Percentiles rank a stretch among this genome's conserved stretches.
Evolutionary conservation across 2,329 filamentous ascomycete species (phyloP).

Genomic region (Aspergillus unguis): DNA sequence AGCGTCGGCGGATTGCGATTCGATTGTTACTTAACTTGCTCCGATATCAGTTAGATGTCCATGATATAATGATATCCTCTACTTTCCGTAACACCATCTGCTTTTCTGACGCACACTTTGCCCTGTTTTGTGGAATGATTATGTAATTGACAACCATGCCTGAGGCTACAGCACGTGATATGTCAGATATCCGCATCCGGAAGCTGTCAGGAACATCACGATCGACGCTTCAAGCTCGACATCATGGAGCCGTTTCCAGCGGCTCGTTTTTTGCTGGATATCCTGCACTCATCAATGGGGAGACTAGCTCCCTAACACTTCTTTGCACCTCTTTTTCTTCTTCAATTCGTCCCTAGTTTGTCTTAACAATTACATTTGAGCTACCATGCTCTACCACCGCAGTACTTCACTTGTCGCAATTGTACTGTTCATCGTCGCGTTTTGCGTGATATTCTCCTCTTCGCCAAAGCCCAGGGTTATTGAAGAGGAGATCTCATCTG

Average conservation of each 20-base stretch:
- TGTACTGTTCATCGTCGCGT: constrained; percentile 42
- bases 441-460: constrained; percentile 45
- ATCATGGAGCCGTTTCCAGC: background rate
- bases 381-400: constrained; percentile 38
- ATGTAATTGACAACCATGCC: background rate
- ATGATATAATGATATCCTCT: background rate
- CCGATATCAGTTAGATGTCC: no score
- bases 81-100: background rate
- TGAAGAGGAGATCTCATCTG: constrained; percentile 21
- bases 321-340: background rate
- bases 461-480: constrained; percentile 27
- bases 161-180: background rate
- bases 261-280: background rate
- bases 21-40: background rate
- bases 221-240: constrained; percentile 1
- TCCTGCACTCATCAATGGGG: background rate
- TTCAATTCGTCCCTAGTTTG: background rate
- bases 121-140: no score
- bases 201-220: background rate
- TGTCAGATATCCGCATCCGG: constrained; percentile 5
- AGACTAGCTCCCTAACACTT: background rate
- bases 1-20: constrained; percentile 6
- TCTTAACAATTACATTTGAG: background rate
- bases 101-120: background rate
- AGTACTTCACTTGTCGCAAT: constrained; percentile 42